Evolutionary conservation across 768 basidiomycete species (phyloP), one percentile per base, ranked within the genome.

Genomic region (Trametes elegans): DNA sequence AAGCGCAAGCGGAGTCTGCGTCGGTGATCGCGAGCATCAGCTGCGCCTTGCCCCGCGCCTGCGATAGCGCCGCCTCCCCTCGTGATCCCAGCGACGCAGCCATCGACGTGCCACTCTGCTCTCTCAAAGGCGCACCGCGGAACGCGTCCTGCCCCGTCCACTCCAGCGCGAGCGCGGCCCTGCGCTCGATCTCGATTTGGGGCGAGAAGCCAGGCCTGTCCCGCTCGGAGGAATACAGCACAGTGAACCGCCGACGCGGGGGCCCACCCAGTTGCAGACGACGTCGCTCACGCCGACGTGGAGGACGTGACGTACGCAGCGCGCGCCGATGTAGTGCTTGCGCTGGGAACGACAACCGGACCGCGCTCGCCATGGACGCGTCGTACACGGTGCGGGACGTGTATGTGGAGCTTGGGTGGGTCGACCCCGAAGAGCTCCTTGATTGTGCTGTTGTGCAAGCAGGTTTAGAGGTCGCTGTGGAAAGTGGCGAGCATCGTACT

Each of bases 41-140:
- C 38, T 39, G 84, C 85, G 83, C 86, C 85, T 71, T 90, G 88
- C 13, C 88, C 88, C n/a, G 85, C 88, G 8, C 76, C 84, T 36
- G 76, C 68, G 38, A 88, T 71, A 1, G 80, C 79, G 6, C 74
- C 75, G 26, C 74, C 76, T 42, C 72, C 75, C 62, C 83, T 79
- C 27, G 78, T 81, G 61, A 71, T 69, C 7, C 87, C 87, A 0
- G 75, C 86, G 8, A 66, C 62, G 9, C 28, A 7, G 3, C 79
- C 82, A 41, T 78, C 71, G 9, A 87, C 76, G 1, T 61, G 61
- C 85, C 85, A 88, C 9, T 81, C 73, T 31, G n/a, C 34, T n/a
- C n/a, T n/a, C 73, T 70, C 63, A 82, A 69, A 8, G 69, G 62
- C 42, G 76, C 66, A 14, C 62, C 59, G 3, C 60, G 67, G 68